Conservation (phyloP, 345 rosid species). For the Eucalyptus grandis region DNA sequence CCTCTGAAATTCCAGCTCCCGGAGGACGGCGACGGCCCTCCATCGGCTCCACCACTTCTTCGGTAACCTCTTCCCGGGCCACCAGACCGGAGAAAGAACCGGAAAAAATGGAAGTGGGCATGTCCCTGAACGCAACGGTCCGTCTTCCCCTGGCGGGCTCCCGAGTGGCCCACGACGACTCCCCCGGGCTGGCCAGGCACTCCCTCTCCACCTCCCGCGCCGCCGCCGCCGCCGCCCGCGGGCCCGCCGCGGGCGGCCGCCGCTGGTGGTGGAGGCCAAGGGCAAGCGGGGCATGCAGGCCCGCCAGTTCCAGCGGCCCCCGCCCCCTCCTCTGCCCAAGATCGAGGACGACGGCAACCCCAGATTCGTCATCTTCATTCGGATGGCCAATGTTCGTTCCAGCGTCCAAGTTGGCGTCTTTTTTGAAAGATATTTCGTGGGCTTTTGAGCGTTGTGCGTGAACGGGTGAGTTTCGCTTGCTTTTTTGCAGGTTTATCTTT, state of each 20-base stretch:
- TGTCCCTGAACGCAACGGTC: conserved; percentile 61
- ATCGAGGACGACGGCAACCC: conserved; percentile 96
- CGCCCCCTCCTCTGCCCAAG: conserved; percentile 71
- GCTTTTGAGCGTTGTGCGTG: neutral
- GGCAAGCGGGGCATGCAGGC: conserved; percentile 75
- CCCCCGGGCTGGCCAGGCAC: conserved; percentile 26
- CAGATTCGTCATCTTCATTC: conserved; percentile 77
- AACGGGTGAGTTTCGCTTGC: neutral
- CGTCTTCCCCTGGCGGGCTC: conserved; percentile 53
- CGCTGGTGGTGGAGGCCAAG: conserved; percentile 64
- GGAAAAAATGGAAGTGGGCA: conserved; percentile 41
- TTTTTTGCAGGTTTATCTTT: conserved; percentile 56
- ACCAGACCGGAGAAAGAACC: neutral
- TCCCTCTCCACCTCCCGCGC: conserved; percentile 37
- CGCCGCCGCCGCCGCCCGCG: conserved; percentile 1
- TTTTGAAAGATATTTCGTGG: neutral
- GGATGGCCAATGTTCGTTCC: conserved; percentile 70
- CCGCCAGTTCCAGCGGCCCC: conserved; percentile 65
- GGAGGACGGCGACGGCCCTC: neutral
- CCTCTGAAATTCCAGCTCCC: neutral
- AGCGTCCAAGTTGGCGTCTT: neutral
- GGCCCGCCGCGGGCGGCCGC: neutral
- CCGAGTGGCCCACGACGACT: conserved; percentile 28
- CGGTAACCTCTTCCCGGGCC: no score
- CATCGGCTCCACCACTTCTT: neutral